Evolutionary conservation across 768 basidiomycete genomes (phyloP), one percentile per base, ranked within the genome.

Genomic region (Chalciporus chontae): DNA sequence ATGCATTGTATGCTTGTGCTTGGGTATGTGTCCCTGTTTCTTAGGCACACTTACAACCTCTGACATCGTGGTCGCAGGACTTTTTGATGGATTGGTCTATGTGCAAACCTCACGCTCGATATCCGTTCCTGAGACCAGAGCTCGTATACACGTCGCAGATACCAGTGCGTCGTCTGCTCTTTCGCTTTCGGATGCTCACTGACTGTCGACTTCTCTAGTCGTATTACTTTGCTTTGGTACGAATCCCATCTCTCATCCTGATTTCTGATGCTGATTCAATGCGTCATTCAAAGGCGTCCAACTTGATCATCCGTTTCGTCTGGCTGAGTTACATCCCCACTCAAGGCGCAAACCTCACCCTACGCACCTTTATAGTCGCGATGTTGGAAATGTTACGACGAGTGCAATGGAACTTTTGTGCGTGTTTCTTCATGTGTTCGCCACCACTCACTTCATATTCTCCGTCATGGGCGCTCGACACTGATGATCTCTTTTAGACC

Each of bases 51-150:
- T 3, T 26, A 7, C 18, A 15, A n/a, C 27, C 8, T 42, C 14
- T 24, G 14, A 36, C 32, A 39, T 19, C 45, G 23, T 48, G 27
- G n/a, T 34, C 36, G 47, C 55, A 90, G 92, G 93, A 96, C 59
- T 66, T 92, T 27, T 62, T 86, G 9, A 88, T 94, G 81, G 95
- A 98, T 66, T 97, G 95, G 95, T 90, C 88, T 2, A 63, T 98
- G 39, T 71, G 92, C 38, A 75, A 80, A 49, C 73, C 77, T 4
- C 82, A 73, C 50, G 71, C 75, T 8, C 72, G 58, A 52, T 73
- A 87, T 54, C 78, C 71, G 17, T 71, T 90, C 36, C 76, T 98
- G 3, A 82, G 96, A 15, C 67, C 72, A 4, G 89, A 94, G 32
- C 69, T 95, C 27, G 71, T 90, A 2, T 97, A 94, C 65, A 72